These are phyloP conservation scores for Mallotus japonicus DNA, from an alignment of 441 rosid genomes.

Conservation along the genomic window DNA sequence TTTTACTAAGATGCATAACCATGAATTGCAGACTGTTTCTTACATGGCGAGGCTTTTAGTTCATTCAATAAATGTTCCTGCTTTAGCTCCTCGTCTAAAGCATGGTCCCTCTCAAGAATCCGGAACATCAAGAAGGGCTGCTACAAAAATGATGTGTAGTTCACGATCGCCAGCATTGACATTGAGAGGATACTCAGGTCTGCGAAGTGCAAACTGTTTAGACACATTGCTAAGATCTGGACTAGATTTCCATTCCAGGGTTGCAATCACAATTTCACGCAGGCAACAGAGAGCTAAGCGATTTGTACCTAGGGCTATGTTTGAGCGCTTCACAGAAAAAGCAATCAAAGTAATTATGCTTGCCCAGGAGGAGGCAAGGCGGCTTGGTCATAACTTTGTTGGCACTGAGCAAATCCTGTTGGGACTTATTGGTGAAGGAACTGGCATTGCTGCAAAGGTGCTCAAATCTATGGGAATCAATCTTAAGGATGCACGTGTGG, in stretches of 20 bases:
- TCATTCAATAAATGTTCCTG: slow-evolving; percentile 47
- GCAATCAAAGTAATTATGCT: slow-evolving; percentile 99
- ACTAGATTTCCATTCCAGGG: slow-evolving; percentile 45
- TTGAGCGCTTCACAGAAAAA: slow-evolving; percentile 94
- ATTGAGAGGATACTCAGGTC: slow-evolving; percentile 55
- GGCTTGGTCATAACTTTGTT: slow-evolving; percentile 97
- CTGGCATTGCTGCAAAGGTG: slow-evolving; percentile 98
- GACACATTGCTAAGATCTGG: slow-evolving; percentile 40
- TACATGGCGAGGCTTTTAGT: slow-evolving; percentile 68
- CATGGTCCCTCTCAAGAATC: slow-evolving; percentile 43
- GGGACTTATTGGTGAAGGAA: slow-evolving; percentile 97
- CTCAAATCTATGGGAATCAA: slow-evolving; percentile 97
- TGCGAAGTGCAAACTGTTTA: slow-evolving; percentile 56
- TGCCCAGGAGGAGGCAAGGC: slow-evolving; percentile 96
- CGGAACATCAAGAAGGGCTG: slow-evolving; percentile 40
- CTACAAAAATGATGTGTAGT: slow-evolving; percentile 51
- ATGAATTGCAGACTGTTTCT: slow-evolving; percentile 40
- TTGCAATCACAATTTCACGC: slow-evolving; percentile 39
- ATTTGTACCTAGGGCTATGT: slow-evolving; percentile 72
- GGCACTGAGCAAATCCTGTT: slow-evolving; percentile 95
- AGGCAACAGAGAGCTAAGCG: slow-evolving; percentile 48
- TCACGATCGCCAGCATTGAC: slow-evolving; percentile 40
- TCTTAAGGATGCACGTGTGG: slow-evolving; percentile 93
- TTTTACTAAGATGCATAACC: slow-evolving; percentile 18
- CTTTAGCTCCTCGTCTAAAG: slow-evolving; percentile 39